Conservation (phyloP, 371 early-diverging fungal genomes). For the Mortierella sp. region DNA sequence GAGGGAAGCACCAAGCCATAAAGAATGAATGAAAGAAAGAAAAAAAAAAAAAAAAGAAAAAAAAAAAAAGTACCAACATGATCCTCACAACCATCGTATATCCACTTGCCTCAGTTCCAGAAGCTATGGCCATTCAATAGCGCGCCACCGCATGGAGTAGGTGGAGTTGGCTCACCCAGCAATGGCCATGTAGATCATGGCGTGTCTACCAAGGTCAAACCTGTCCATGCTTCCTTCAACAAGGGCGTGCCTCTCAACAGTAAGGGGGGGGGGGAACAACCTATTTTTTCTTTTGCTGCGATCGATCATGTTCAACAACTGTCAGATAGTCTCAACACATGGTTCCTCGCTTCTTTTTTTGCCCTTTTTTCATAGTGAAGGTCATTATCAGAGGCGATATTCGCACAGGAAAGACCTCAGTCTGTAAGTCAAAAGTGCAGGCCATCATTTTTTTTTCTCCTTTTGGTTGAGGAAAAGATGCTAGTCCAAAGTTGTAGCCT, state of each 20-base stretch:
- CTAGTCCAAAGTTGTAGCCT: not conserved
- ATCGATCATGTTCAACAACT: not conserved
- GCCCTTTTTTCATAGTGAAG: conserved; percentile 64
- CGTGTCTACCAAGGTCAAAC: conserved; percentile 42
- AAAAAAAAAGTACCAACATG: too few relatives aligned
- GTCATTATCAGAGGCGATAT: conserved; percentile 73
- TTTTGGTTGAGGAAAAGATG: not conserved
- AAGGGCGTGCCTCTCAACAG: conserved; percentile 50
- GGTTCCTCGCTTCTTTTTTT: not conserved
- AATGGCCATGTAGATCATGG: conserved; percentile 38
- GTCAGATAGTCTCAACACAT: not conserved
- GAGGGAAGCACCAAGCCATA: too few relatives aligned
- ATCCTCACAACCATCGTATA: too few relatives aligned
- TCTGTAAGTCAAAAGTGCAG: conserved; percentile 59
- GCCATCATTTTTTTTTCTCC: not conserved
- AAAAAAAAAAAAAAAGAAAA: too few relatives aligned
- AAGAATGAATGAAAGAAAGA: too few relatives aligned
- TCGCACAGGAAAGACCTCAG: conserved; percentile 70
- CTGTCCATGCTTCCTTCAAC: conserved; percentile 49
- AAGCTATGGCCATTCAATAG: conserved; percentile 49
- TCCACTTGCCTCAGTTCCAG: conserved; percentile 26
- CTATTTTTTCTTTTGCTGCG: not conserved
- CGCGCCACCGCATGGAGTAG: conserved; percentile 19
- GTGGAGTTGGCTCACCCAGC: conserved; percentile 4
- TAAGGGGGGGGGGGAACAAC: conserved; percentile 6